Base-by-base conservation (phyloP, 2,329 filamentous ascomycete genomes). In the Trichophyton equinum region DNA sequence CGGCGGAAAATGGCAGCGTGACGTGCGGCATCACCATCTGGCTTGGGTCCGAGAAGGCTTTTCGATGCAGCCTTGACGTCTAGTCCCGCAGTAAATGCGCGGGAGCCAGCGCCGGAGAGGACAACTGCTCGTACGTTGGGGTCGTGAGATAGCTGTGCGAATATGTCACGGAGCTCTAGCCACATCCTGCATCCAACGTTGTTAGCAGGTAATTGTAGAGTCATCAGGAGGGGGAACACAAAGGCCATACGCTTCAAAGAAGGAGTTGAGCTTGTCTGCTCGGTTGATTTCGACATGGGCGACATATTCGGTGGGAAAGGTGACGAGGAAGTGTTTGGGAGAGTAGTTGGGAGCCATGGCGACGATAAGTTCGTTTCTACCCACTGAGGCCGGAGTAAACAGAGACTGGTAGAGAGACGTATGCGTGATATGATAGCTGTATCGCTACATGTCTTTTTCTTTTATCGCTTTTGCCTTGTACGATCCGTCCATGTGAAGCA, bases 201-300 rank as follows among this genome's bases (percentile, higher is more conserved):
- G 33, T 38, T 42, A 57, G 55, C 30, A 46, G 18, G 27, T 38
- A 15, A 63, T 47, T 18, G 56, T 22, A 33, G 22, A 20, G 7
- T 9, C 30, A 13, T 22, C 20, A 27, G 36, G 20, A 42, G 13
- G 2, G 2, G 22, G 25, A 30, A 75, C 77, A 44, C 40, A 44
- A 18, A 30, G 27, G 27, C n/a, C 40, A 67, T 73, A 83, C 81
- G 75, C 77, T 72, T 89, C 85, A 66, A 84, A 81, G 73, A 96
- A 96, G 65, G 91, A 85, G 73, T 97, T 97, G 72, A 96, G 78
- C 77, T 95, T 96, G 66, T 83, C 75, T 1, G 91, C 84, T 1
- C 91, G 83, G 77, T 95, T 91, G 76, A 95, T 95, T 75, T 96
- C 87, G 62, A 97, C 87, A 72, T 95, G 89, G n/a, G 86, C 88